Evolutionary conservation across 2,329 filamentous ascomycete species (phyloP), one percentile per base, ranked within the genome.

Genomic region (Apiospora phragmitis): DNA sequence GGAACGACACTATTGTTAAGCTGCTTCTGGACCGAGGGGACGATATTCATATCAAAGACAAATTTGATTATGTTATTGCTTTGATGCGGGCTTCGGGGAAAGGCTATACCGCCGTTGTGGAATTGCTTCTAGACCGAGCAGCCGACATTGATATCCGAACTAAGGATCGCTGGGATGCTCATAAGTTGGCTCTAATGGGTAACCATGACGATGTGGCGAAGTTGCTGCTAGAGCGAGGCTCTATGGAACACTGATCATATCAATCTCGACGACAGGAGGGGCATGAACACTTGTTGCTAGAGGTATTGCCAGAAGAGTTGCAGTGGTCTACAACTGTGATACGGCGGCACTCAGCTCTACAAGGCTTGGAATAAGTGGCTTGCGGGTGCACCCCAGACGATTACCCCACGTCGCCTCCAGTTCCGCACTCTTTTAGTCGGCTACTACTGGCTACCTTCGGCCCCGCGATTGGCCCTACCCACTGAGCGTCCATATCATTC

Each of bases 1-100:
- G 71, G 59, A 49, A 72, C 51, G 18, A 68, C 16, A 41, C 11
- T 6, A 69, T 72, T n/a, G 68, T 71, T 18, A 65, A 68, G 47
- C 65, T 24, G 14, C 71, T 73, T 55, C 43, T 69, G 18, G 68
- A 35, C 65, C 21, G 21, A n/a, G n/a, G n/a, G n/a, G n/a, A n/a
- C n/a, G n/a, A n/a, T n/a, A n/a, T n/a, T n/a, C n/a, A n/a, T n/a
- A n/a, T n/a, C n/a, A n/a, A n/a, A n/a, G n/a, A n/a, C n/a, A n/a
- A n/a, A n/a, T n/a, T n/a, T n/a, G n/a, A n/a, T n/a, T n/a, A n/a
- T n/a, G n/a, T n/a, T n/a, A 45, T 18, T 16, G 35, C 35, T 35
- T n/a, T 45, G 43, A n/a, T 18, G 16, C 4, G 2, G 6, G 43
- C 43, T n/a, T 3, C 43, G n/a, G 3, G 1, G 7, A 7, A 21